These are phyloP conservation scores for Pseudogymnoascus sp. DNA, from an alignment of 2,329 filamentous ascomycete genomes.

Conservation along the genomic window DNA sequence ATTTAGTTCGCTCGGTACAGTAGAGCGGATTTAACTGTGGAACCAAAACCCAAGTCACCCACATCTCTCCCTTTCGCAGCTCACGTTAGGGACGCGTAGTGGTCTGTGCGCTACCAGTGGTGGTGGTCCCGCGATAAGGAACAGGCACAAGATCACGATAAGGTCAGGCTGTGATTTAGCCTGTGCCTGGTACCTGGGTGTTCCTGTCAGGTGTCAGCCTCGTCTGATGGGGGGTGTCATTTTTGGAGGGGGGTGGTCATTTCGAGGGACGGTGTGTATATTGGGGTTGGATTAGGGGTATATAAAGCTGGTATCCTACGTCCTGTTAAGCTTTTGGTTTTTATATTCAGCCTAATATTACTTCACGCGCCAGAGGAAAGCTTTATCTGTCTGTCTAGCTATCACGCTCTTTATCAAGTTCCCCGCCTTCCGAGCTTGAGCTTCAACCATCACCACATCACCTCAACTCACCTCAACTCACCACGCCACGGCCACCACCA, in stretches of 20 bases:
- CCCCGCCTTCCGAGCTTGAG: conserved; percentile 13
- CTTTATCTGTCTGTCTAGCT: background rate
- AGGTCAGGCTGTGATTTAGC: background rate
- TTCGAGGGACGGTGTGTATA: background rate
- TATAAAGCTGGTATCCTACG: background rate
- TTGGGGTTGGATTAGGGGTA: background rate
- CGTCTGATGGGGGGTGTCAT: background rate
- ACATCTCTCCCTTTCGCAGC: background rate
- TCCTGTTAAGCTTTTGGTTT: background rate
- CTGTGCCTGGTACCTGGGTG: background rate
- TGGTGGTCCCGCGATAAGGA: background rate
- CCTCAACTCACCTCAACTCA: conserved; percentile 7
- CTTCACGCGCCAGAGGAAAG: background rate
- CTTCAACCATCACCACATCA: conserved; percentile 13
- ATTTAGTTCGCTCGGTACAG: too few species aligned
- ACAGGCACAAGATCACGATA: background rate
- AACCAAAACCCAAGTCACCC: background rate
- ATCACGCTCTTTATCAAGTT: conserved; percentile 20
- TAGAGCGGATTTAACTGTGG: background rate
- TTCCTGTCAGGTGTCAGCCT: background rate
- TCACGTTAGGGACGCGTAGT: background rate
- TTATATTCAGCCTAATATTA: background rate
- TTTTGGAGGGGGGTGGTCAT: background rate
- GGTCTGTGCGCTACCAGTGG: background rate
- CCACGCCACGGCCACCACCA: conserved; percentile 10